phyloP scores from a whole-genome alignment of 805 yeast species.

The Metschnikowia amazonensis region DNA sequence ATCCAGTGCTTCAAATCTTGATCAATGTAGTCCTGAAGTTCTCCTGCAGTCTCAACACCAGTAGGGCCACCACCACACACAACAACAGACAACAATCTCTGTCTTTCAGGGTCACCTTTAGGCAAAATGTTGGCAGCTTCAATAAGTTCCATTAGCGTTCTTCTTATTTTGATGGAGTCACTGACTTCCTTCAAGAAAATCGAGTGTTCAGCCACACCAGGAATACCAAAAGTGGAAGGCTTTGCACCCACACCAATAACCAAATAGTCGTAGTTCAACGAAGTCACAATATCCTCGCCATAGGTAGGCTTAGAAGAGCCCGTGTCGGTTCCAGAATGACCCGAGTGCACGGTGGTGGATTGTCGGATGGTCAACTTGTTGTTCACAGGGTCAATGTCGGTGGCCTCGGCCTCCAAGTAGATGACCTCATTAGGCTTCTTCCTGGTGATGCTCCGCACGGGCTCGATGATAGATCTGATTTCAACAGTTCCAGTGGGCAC shows the following conservation, averaged over 20 bases:
- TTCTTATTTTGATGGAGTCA: slow-evolving; percentile 82
- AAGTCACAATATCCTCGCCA: slow-evolving; percentile 43
- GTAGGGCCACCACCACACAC: slow-evolving; percentile 99
- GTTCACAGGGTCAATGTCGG: slow-evolving; percentile 68
- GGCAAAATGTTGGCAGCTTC: slow-evolving; percentile 86
- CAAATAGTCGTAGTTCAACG: slow-evolving; percentile 70
- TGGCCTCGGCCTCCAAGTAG: slow-evolving; percentile 89
- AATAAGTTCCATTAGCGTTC: slow-evolving; percentile 77
- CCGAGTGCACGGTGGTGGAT: slow-evolving; percentile 51
- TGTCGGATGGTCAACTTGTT: slow-evolving; percentile 65
- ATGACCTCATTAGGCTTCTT: slow-evolving; percentile 70
- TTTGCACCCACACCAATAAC: slow-evolving; percentile 94
- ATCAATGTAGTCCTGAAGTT: slow-evolving; percentile 87
- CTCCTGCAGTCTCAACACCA: slow-evolving; percentile 97
- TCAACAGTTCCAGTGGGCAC: slow-evolving; percentile 94
- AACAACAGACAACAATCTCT: slow-evolving; percentile 78
- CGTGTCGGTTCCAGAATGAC: slow-evolving; percentile 51
- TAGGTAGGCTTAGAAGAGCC: slow-evolving; percentile 39
- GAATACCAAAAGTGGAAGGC: slow-evolving; percentile 91
- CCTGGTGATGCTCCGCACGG: slow-evolving; percentile 83
- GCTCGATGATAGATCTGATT: slow-evolving; percentile 87
- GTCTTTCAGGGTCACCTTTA: slow-evolving; percentile 71
- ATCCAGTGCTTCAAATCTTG: slow-evolving; percentile 88
- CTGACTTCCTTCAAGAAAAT: slow-evolving; percentile 85
- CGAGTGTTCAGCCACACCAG: slow-evolving; percentile 88